Percentiles rank a stretch among this genome's conserved stretches.
Conservation (phyloP, 805 yeast genomes). For the Schizosaccharomyces pombe region ASM294v3 CU329670.1:1436501-1437000, state of each 20-base stretch:
- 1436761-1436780: neutral
- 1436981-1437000: neutral
- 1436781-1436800: neutral
- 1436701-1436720: neutral
- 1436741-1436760: neutral
- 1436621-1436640: neutral
- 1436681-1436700: neutral
- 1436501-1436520: neutral
- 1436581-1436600: neutral
- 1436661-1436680: neutral
- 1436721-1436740: neutral
- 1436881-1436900: neutral
- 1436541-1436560: too few relatives aligned
- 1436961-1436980: neutral
- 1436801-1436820: neutral
- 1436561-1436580: too few relatives aligned
- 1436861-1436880: conserved; percentile 1
- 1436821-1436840: neutral
- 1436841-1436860: neutral
- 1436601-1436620: neutral
- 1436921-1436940: neutral
- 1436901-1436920: neutral
- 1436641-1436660: neutral
- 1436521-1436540: neutral
- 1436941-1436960: neutral